Evolutionary conservation across 305 asterid genomes (phyloP), one percentile per base, ranked within the genome.

Genomic region (Fraxinus baroniana): DNA sequence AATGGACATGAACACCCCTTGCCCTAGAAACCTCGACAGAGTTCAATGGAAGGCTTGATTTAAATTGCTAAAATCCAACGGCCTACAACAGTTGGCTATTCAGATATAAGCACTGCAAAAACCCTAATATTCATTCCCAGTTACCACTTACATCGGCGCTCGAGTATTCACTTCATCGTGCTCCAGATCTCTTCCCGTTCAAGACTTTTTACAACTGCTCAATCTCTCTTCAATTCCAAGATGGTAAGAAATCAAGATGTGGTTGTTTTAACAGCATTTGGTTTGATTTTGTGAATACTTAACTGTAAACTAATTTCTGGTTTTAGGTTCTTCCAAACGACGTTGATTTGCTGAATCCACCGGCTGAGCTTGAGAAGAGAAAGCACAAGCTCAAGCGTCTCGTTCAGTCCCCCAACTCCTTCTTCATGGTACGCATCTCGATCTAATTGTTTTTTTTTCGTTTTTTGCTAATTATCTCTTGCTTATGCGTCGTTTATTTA

Each of bases 301-400:
- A 17, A n/a, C 8, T 52, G 24, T 17, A 15, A 52, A 15, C 20
- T 52, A 17, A 52, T 52, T 15, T 52, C 0, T 17, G 64, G 5
- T 24, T 68, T n/a, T 2, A 81, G 87, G 82, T 77, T 39, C 84
- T 84, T 7, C 82, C 84, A 26, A 84, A 84, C 3, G 87, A 80
- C 52, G 72, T 80, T 0, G 87, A 84, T 24, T 71, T 84, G 76
- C 81, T 84, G 79, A 76, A 84, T 74, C 87, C 87, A 35, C 71
- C 87, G 28, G 82, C 82, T 9, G 84, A 84, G 35, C 73, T 52
- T 13, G 87, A 84, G 72, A 84, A 84, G 82, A 84, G 78, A 33
- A 84, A 80, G 60, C 87, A 84, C 79, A 84, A 84, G 78, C 87
- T 84, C 22, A 84, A 84, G 62, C 64, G 64, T 52, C 64, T 52